These are phyloP conservation scores for Pseudogymnoascus sp. DNA, from an alignment of 2,329 filamentous ascomycete species.

Conservation along the genomic window DNA sequence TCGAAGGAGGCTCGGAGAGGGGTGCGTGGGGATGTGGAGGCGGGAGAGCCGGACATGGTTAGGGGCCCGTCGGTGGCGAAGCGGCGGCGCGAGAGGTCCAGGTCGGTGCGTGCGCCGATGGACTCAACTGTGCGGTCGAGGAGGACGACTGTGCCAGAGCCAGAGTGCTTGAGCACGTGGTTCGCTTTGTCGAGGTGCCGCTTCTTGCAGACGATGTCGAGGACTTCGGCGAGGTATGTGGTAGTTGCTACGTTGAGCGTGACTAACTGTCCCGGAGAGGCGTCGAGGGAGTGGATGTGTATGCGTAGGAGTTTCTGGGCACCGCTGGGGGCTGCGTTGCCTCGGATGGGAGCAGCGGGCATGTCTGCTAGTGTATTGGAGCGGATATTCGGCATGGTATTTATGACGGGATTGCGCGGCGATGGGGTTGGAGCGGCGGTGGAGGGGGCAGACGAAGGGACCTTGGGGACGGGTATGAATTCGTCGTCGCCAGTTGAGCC, in stretches of 20 bases:
- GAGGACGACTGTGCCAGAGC: conserved; percentile 65
- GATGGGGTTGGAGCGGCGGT: conserved; percentile 33
- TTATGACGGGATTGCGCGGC: conserved; percentile 51
- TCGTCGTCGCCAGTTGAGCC: conserved; percentile 33
- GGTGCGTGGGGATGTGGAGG: conserved; percentile 58
- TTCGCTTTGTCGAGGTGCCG: conserved; percentile 70
- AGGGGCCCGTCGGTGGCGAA: conserved; percentile 68
- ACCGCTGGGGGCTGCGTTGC: conserved; percentile 42
- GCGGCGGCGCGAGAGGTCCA: conserved; percentile 67
- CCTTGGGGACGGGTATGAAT: conserved; percentile 31
- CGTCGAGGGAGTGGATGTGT: conserved; percentile 62
- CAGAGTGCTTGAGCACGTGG: conserved; percentile 70
- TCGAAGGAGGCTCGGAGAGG: conserved; percentile 39
- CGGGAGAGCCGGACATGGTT: conserved; percentile 60
- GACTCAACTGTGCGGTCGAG: conserved; percentile 72
- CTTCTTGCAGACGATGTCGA: conserved; percentile 70
- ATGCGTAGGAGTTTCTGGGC: conserved; percentile 64
- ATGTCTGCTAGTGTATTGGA: conserved; percentile 49
- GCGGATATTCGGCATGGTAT: conserved; percentile 46
- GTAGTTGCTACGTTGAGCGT: conserved; percentile 71
- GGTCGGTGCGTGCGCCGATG: conserved; percentile 64
- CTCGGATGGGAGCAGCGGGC: conserved; percentile 35
- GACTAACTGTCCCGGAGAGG: conserved; percentile 64
- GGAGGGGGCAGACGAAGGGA: conserved; percentile 33
- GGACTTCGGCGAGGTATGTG: conserved; percentile 74